Base-by-base conservation (phyloP, 2,329 filamentous ascomycete genomes). In the Botrytis medusae region DNA sequence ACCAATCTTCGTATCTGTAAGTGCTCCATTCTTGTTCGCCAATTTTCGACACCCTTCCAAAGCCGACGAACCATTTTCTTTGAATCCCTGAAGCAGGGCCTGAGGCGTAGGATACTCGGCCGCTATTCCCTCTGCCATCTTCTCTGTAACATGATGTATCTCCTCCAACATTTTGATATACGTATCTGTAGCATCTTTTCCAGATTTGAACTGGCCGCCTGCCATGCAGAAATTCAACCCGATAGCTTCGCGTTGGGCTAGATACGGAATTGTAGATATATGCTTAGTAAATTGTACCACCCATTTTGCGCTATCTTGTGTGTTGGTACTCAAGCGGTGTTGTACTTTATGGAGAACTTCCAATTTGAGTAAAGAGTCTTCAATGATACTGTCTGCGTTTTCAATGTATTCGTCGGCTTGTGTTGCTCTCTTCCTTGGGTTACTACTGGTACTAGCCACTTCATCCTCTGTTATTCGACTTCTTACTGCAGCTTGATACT, bases 131-230 rank as follows among this genome's bases (percentile, higher is more conserved):
- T 91, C 88, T 0, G 93, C 93, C 78, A 94, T 89, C 0, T 91
- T 88, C 0, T 89, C 87, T 9, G 93, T 95, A 25, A 95, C 87
- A 25, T 92, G 88, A 22, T 86, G 85, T 59, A 95, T 88, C 82
- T 94, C 91, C 81, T 94, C 91, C 69, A 96, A 83, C 92, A 95
- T 93, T 76, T 89, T 88, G 62, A 89, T 84, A 75, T 91, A 95
- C 0, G 90, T 93, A 77, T 95, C 92, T 10, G 83, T 81, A 2
- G 86, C 83, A 61, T 89, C 87, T 42, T 91, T 88, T 42, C 93
- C 93, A 0, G 90, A 88, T 72, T 88, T 89, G 60, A 95, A 91
- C 82, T 95, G 93, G 0, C 93, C 93, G 0, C 85, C 84, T 71
- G 93, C 92, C 91, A 95, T 94, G 82, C 92, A 95, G 80, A 95